These are phyloP conservation scores for Colletotrichum navitas DNA, from an alignment of 2,329 filamentous ascomycete genomes.

Conservation along the genomic window DNA sequence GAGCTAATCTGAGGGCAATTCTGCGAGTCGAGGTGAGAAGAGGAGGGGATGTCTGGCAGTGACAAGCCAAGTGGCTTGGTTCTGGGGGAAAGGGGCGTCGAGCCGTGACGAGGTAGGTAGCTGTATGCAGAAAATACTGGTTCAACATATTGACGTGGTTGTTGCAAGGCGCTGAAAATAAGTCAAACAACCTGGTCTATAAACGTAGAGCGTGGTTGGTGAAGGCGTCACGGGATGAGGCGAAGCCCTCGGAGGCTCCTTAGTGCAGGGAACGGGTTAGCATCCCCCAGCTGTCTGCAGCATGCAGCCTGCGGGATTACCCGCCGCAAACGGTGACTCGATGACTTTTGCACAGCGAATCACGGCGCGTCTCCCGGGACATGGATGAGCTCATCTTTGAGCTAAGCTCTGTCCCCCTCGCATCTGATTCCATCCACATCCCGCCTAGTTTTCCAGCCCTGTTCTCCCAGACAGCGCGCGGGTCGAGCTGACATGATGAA, in stretches of 20 bases:
- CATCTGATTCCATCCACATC: background rate
- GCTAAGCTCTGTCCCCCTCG: constrained; percentile 5
- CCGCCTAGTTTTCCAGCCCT: background rate
- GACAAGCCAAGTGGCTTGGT: background rate
- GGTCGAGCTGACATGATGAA: background rate
- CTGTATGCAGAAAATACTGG: background rate
- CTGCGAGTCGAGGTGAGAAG: background rate
- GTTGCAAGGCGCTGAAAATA: background rate
- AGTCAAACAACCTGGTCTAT: background rate
- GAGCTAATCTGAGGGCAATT: constrained; percentile 57
- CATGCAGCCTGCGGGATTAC: background rate
- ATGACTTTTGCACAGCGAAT: constrained; percentile 39
- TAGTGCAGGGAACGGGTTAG: background rate
- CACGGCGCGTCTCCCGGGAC: constrained; percentile 5
- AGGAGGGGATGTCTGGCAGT: background rate
- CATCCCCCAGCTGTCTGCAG: too few species aligned
- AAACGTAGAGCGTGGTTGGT: background rate
- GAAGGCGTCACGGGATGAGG: background rate
- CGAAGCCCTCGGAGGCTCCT: background rate
- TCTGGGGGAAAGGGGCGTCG: background rate
- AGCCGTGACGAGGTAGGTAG: background rate
- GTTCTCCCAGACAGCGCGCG: background rate
- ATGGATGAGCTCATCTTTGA: constrained; percentile 37
- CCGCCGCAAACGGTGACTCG: constrained; percentile 37
- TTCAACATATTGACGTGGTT: background rate